Conservation (phyloP, 208 protist species). For the Leptomonas pyrrhocoris region DNA sequence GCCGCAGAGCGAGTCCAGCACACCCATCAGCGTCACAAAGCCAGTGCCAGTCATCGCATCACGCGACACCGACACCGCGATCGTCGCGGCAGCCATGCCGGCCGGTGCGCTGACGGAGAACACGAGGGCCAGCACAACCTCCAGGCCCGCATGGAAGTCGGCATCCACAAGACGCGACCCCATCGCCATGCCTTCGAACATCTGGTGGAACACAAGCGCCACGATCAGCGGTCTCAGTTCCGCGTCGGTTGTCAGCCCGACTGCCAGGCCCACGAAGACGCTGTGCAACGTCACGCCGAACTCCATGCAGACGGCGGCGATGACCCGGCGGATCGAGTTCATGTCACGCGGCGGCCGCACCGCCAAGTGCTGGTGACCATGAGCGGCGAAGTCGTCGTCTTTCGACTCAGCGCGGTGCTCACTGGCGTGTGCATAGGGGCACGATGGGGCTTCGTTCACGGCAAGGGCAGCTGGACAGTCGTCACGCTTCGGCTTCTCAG, state of each 20-base stretch:
- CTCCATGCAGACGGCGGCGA: slow-evolving; percentile 48
- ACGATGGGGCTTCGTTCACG: background rate
- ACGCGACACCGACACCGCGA: slow-evolving; percentile 30
- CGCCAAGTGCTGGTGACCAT: slow-evolving; percentile 39
- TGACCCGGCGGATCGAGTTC: slow-evolving; percentile 24
- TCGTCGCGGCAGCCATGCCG: slow-evolving; percentile 40
- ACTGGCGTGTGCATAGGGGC: background rate
- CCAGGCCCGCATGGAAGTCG: slow-evolving; percentile 38
- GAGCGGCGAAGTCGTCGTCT: slow-evolving; percentile 12
- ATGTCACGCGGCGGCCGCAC: slow-evolving; percentile 24
- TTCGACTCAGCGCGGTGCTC: background rate
- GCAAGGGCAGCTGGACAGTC: background rate
- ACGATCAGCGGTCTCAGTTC: slow-evolving; percentile 56
- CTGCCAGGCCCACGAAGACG: slow-evolving; percentile 64
- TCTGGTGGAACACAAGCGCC: slow-evolving; percentile 69
- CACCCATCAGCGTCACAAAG: slow-evolving; percentile 45
- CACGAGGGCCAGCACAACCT: slow-evolving; percentile 37
- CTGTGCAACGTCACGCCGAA: slow-evolving; percentile 63
- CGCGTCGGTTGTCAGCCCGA: slow-evolving; percentile 50
- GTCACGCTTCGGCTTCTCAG: background rate
- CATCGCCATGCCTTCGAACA: slow-evolving; percentile 76
- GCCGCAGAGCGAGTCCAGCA: slow-evolving; percentile 61
- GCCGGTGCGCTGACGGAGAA: slow-evolving; percentile 56
- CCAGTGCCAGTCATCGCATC: slow-evolving; percentile 39
- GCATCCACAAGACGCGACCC: slow-evolving; percentile 70